Base-by-base conservation (phyloP, 371 early-diverging fungal species). In the Choanephora cucurbitarum region DNA sequence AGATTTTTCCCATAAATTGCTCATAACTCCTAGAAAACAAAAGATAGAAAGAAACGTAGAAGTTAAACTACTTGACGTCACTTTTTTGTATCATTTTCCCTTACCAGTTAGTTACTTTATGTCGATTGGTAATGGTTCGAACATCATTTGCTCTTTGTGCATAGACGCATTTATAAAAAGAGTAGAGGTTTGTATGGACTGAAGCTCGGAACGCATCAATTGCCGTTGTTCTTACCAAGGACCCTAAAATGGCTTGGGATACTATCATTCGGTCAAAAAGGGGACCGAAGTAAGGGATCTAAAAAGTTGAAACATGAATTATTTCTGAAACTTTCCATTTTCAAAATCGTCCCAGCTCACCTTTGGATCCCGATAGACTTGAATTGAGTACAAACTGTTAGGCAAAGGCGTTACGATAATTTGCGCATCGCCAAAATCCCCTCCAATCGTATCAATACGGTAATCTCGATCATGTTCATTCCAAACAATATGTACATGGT, bases 401-500 rank as follows among this genome's bases (percentile, higher is more conserved):
- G 66, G 57, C 10, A 92, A 64, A 0, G 98, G 98, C 1, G 88
- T 90, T 10, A 98, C 84, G 21, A 93, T 83, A 42, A 98, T 95
- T 57, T 92, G 89, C 0, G 90, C 96, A 57, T 97, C 96, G 28
- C 97, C 98, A 79, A 96, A 98, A 65, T 97, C 98, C 41, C 98
- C 98, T 17, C 92, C 92, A 55, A 98, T 96, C 0, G 97, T 97
- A 33, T 82, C 83, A 18, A 86, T 82, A 19, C 86, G 76, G 66
- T 96, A 98, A 32, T 91, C 88, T 32, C 91, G 76, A 34, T 75
- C 77, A 60, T 92, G 91, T 66, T 96, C 98, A 63, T 96, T 96
- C 96, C 96, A 98, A 2, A 98, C 83, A 49, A 98, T 91, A 60
- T 97, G 97, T 2, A 98, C 94, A 57, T 94, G 95, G 62, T 98